phyloP scores from a whole-genome alignment of 2,329 filamentous ascomycete genomes.

The Verticillium zaregamsianum region DNA sequence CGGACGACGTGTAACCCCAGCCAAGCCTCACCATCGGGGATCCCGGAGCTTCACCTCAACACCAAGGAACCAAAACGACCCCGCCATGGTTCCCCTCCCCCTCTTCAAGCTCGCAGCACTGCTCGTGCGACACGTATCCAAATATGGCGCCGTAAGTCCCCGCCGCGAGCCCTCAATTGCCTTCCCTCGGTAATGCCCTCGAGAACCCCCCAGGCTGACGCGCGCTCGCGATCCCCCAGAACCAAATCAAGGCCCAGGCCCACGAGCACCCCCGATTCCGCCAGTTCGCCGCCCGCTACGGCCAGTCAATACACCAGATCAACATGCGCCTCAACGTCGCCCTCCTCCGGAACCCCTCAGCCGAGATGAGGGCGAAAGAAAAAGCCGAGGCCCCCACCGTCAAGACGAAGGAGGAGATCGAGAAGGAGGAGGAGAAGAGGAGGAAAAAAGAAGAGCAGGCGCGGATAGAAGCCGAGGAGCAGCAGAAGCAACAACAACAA shows the following conservation, averaged over 20 bases:
- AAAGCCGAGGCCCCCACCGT: slow-evolving; percentile 60
- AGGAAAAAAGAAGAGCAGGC: slow-evolving; percentile 35
- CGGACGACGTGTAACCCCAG: background rate
- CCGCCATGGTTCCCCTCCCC: slow-evolving; percentile 58
- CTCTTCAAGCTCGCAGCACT: slow-evolving; percentile 64
- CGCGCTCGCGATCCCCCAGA: slow-evolving; percentile 35
- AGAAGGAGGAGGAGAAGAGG: slow-evolving; percentile 46
- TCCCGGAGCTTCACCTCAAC: background rate
- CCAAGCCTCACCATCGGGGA: background rate
- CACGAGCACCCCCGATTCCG: slow-evolving; percentile 62
- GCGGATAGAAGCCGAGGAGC: slow-evolving; percentile 20
- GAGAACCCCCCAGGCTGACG: slow-evolving; percentile 2
- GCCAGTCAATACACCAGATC: slow-evolving; percentile 61
- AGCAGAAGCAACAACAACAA: background rate
- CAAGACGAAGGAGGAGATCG: slow-evolving; percentile 58
- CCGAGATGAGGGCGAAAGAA: slow-evolving; percentile 56
- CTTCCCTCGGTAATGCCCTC: background rate
- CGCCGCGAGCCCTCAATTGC: background rate
- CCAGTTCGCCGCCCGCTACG: slow-evolving; percentile 55
- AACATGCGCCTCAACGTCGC: slow-evolving; percentile 63
- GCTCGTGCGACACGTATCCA: slow-evolving; percentile 62
- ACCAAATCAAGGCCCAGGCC: slow-evolving; percentile 61
- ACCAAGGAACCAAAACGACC: background rate
- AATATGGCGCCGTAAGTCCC: slow-evolving; percentile 61
- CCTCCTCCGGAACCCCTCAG: slow-evolving; percentile 51